Base-by-base conservation (phyloP, 2,329 filamentous ascomycete genomes). In the Monilinia fructicola region DNA sequence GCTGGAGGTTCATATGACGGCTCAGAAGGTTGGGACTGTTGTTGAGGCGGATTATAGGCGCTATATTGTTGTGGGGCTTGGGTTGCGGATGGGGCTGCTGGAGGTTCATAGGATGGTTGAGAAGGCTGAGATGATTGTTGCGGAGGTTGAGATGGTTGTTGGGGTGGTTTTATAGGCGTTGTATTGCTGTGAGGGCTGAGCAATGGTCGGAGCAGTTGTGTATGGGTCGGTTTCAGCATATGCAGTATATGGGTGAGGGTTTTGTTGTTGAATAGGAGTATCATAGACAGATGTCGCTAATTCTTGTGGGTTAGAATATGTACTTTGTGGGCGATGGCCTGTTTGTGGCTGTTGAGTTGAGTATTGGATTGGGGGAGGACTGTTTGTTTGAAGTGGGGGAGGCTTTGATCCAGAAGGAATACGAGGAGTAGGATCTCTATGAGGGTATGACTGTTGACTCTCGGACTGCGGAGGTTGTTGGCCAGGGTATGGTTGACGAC, bases 261-360 rank as follows among this genome's bases (percentile, higher is more conserved):
- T 40, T 81, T 82, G 74, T 54, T 70, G 69, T 53, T 84, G 81
- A 50, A 90, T 83, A 53, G 90, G 90, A 4, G 90, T 90, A 77
- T 93, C 90, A 74, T 93, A 93, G 12, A 86, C 86, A 0, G 90
- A 90, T 0, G 90, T 92, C 35, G 90, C 89, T 56, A 94, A 81
- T 78, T 94, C 91, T 78, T 93, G 91, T 0, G 90, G 87, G 70
- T 87, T 85, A 38, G 88, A 87, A 72, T 90, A 90, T 14, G 86
- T 90, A 76, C 87, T 89, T 74, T 88, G 85, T 4, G 87, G 88
- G 21, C 84, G 85, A 66, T 85, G 85, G 66, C 77, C 78, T 23
- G 75, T 78, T 70, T 77, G 76, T 68, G 74, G 78, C 67, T 78
- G 79, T 65, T 77, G 81, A 76, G 77, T 83, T 54, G 65, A 79